phyloP scores from a whole-genome alignment of 345 rosid species.

The Diplotaxis tenuifolia region DNA sequence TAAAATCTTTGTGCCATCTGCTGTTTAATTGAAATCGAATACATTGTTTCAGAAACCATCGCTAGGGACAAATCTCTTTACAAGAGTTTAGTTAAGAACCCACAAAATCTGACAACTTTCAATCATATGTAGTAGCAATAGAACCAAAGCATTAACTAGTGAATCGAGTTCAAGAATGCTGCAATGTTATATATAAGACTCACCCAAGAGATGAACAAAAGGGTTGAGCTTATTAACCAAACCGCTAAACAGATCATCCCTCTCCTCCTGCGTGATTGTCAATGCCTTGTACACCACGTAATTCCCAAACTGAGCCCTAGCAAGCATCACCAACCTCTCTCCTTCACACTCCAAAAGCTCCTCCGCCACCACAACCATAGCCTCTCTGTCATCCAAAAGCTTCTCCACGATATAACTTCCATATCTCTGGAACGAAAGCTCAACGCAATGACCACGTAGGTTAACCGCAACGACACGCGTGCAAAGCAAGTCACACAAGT shows the following conservation, averaged over 20 bases:
- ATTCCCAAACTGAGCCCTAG: background rate
- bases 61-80: background rate
- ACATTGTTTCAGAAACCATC: background rate
- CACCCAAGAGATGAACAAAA: background rate
- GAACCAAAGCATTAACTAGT: background rate
- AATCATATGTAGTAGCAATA: background rate
- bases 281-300: background rate
- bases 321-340: background rate
- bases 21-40: background rate
- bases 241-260: background rate
- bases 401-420: background rate
- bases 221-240: background rate
- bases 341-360: background rate
- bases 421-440: background rate
- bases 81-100: background rate
- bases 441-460: background rate
- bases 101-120: background rate
- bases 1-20: background rate
- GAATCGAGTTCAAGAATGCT: background rate
- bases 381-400: background rate
- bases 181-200: background rate
- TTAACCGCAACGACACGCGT: background rate
- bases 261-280: background rate
- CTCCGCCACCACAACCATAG: background rate
- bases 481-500: background rate